Evolutionary conservation across 306 rosid species (phyloP), one percentile per base, ranked within the genome.

Genomic region (Calophaca sinica): DNA sequence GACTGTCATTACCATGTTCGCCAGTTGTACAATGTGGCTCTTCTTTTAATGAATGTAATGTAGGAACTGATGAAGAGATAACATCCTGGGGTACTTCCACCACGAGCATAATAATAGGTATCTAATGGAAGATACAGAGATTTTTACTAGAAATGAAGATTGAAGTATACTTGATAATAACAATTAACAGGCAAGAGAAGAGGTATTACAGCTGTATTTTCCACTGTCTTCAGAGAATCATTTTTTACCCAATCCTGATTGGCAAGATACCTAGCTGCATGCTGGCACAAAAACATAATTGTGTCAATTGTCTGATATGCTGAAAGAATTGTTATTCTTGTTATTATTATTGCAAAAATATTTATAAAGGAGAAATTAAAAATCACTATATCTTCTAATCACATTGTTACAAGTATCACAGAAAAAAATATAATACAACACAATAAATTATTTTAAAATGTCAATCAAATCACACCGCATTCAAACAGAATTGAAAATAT

Each of bases 261-360:
- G 77, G 89, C 96, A 46, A 93, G 98, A 85, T 88, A 93, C 89
- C 98, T 89, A 62, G 98, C 98, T 50, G 98, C 98, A 86, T 93
- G 98, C 98, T 93, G 90, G 69, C 79, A 83, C 26, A 48, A 62
- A 74, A 81, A 80, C 58, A 71, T 5, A 65, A 62, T 15, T 9
- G 75, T 13, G 49, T 85, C 53, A 82, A 71, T 75, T 50, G 42
- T 57, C 68, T 44, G 68, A 68, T 59, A 29, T 53, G 41, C 32
- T 11, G 49, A 73, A 61, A 61, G 10, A 5, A 3, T 29, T 36
- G 9, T n/a, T 36, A 38, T 51, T 72, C 32, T 65, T 15, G 13
- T 39, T 42, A 54, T 62, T 68, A 74, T 39, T 62, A 69, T 48
- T 42, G 57, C 1, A 12, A 48, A 58, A 61, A 36, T 68, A 46